Percentiles rank a stretch among this genome's conserved stretches.
Evolutionary conservation across 2,329 filamentous ascomycete species (phyloP).

Genomic region (Diaporthe sp.): DNA sequence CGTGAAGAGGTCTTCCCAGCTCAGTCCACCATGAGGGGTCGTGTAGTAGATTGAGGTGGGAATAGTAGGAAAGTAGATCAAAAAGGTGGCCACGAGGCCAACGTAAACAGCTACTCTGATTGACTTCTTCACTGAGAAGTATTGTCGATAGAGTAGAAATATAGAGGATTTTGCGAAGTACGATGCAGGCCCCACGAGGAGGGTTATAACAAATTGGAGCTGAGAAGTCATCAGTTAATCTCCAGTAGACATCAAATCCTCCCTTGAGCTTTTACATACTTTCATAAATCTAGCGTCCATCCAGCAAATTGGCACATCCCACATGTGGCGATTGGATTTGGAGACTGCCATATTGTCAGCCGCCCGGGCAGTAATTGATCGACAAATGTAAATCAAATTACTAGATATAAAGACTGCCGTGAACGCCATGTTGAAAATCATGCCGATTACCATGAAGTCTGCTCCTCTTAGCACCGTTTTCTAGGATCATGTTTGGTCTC

Average conservation of each 20-base stretch:
- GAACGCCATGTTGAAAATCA: background rate
- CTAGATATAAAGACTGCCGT: background rate
- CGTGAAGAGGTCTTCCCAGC: background rate
- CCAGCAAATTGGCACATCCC: slow-evolving; percentile 9
- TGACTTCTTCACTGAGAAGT: background rate
- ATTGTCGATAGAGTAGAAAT: background rate
- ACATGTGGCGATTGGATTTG: slow-evolving; percentile 5
- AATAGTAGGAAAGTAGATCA: background rate
- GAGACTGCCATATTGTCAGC: background rate
- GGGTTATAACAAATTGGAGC: background rate
- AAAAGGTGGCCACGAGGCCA: background rate
- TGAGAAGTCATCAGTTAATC: background rate
- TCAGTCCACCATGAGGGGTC: background rate
- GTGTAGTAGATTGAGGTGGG: background rate
- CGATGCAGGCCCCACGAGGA: background rate
- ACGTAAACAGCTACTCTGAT: background rate
- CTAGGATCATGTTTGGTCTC: background rate
- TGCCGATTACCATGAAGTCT: background rate
- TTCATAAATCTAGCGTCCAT: background rate
- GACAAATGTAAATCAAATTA: background rate
- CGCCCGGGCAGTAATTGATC: background rate
- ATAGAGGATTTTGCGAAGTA: slow-evolving; percentile 2
- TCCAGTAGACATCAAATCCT: background rate
- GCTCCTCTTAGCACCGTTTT: background rate
- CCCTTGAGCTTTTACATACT: background rate